Evolutionary conservation across 805 yeast species (phyloP).

Genomic region (Saccharomyces mikatae): DNA sequence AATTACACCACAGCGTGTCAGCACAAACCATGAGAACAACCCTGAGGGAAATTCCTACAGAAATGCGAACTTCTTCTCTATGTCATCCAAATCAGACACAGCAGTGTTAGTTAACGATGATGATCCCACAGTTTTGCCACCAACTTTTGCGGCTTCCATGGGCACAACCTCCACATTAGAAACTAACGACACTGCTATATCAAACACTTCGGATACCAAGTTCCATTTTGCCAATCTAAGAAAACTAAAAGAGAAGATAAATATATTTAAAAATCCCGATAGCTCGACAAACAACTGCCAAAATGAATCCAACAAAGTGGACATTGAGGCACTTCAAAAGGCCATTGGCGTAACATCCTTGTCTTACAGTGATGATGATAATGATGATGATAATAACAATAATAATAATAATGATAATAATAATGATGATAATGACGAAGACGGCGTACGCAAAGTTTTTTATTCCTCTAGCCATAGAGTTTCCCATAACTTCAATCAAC

Average conservation of each 20-base stretch:
- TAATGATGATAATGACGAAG: neutral
- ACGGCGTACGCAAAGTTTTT: neutral
- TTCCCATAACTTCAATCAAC: conserved; percentile 7
- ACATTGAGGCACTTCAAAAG: conserved; percentile 31
- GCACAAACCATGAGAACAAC: neutral
- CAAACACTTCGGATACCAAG: conserved; percentile 27
- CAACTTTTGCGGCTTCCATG: conserved; percentile 19
- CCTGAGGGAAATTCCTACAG: neutral
- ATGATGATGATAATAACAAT: neutral
- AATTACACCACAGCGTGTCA: conserved; percentile 15
- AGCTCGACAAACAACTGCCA: conserved; percentile 8
- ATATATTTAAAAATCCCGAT: conserved; percentile 28
- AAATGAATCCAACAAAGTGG: conserved; percentile 18
- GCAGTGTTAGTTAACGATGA: neutral
- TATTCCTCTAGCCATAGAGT: neutral
- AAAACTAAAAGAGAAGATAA: conserved; percentile 29
- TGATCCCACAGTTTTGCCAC: conserved; percentile 1
- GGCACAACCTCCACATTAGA: conserved; percentile 18
- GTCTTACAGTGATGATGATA: conserved; percentile 12
- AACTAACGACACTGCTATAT: conserved; percentile 16
- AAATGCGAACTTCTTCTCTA: neutral
- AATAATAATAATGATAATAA: too few relatives aligned
- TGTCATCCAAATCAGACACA: neutral
- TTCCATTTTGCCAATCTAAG: conserved; percentile 30
- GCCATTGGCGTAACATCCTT: conserved; percentile 28